A percentile compares a stretch with the other conserved stretches of the same genome.
Conservation (phyloP, 495 filamentous ascomycete species). For the Neurospora sp. region DNA sequence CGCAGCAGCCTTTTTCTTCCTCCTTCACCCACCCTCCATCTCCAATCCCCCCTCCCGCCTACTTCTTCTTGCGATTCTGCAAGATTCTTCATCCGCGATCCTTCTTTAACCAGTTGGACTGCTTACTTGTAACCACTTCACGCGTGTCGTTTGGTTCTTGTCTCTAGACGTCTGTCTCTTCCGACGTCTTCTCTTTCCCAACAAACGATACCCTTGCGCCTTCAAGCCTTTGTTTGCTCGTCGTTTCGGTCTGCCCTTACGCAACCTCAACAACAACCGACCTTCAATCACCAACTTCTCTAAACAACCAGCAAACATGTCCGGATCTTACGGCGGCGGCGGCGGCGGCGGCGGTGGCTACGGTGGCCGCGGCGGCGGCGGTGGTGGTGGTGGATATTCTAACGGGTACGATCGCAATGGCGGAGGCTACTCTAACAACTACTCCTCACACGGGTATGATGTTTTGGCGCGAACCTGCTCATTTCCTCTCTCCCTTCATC, state of each 20-base stretch:
- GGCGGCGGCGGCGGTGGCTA: slow-evolving; percentile 65
- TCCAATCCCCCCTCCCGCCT: not conserved
- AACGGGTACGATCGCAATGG: slow-evolving; percentile 21
- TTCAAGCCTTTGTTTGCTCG: not conserved
- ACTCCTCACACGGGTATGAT: slow-evolving; percentile 19
- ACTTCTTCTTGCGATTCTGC: not conserved
- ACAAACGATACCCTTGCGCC: not conserved
- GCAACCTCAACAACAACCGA: not conserved
- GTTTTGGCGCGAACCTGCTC: not conserved
- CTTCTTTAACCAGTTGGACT: not conserved
- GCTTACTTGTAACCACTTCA: not conserved
- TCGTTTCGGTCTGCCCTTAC: not conserved
- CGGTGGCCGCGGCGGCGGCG: slow-evolving; percentile 40
- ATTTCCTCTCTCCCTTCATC: slow-evolving; percentile 6
- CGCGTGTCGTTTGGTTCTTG: not conserved
- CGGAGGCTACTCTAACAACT: slow-evolving; percentile 18
- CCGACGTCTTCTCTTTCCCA: not conserved
- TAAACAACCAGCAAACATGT: slow-evolving; percentile 13
- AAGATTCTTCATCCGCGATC: not conserved
- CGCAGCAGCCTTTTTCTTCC: not conserved
- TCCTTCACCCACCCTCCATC: not conserved
- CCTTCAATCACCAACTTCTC: not conserved
- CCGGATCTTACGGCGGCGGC: slow-evolving; percentile 37
- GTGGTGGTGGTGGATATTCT: slow-evolving; percentile 33
- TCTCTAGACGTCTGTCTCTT: not conserved